phyloP scores from a whole-genome alignment of 164 flowering plant genomes.

The Chloranthus sessilifolius region DNA sequence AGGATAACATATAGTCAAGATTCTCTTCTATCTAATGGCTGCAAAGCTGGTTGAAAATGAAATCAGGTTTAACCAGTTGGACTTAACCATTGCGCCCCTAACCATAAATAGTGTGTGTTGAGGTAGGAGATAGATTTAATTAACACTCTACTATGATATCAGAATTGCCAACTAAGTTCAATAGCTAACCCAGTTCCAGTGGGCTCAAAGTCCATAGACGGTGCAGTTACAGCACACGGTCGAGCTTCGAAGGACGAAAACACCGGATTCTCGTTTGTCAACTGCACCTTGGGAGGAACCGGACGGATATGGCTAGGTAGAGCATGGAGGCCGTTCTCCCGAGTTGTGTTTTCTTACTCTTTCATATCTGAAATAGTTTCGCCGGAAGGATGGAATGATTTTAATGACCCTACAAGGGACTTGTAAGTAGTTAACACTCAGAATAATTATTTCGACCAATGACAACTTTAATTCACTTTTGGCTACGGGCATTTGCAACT shows the following conservation, averaged over 20 bases:
- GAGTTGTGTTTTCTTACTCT: conserved; percentile 60
- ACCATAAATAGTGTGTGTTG: not conserved
- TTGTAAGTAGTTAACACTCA: conserved; percentile 34
- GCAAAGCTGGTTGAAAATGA: no score
- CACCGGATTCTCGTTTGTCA: conserved; percentile 69
- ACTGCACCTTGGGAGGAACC: conserved; percentile 72
- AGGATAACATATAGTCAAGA: no score
- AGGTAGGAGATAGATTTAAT: not conserved
- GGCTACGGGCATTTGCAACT: no score
- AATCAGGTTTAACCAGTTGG: no score
- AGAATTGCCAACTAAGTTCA: conserved; percentile 65
- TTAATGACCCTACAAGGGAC: conserved; percentile 74
- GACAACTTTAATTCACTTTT: no score
- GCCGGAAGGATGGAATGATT: conserved; percentile 95
- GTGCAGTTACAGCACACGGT: conserved; percentile 80
- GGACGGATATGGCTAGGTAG: conserved; percentile 93
- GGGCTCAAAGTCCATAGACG: conserved; percentile 54
- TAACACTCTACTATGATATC: not conserved
- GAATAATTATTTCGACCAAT: no score
- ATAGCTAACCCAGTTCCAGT: conserved; percentile 65
- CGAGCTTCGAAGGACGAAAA: conserved; percentile 65
- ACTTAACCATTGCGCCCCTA: no score
- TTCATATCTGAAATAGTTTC: conserved; percentile 77
- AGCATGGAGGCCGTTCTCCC: conserved; percentile 92
- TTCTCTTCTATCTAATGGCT: no score